Base-by-base conservation (phyloP, 805 yeast genomes). In the Scheffersomyces spartinae region DNA sequence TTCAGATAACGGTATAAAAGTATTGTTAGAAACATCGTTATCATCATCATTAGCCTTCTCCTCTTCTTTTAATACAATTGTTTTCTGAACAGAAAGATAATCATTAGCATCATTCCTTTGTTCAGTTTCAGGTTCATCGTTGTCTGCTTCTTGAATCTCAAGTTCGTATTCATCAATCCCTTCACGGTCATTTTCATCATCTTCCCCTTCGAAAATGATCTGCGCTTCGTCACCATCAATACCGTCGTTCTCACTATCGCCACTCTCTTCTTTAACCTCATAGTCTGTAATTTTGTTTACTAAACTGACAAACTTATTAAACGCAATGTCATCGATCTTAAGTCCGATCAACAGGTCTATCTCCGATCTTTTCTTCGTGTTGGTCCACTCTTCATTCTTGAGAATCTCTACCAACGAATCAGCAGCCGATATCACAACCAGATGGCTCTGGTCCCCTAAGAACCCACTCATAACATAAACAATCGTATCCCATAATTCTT, bases 381-480 rank as follows among this genome's bases (percentile, higher is more conserved):
- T 73, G 1, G 60, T 47, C 1, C 49, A 29, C 1, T 48, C 54
- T 2, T 61, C 72, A 26, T 61, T 57, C 37, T 68, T 73, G 31
- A 79, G 39, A 1, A 65, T 49, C 34, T 68, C 77, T 20, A 82
- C 38, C 0, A 75, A 42, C 3, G 75, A 55, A 43, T 81, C 91
- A 2, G 83, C 71, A 4, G 85, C 81, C 3, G 91, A 76, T 12
- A 73, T 45, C 2, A 84, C 62, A 2, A 74, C 68, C 21, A 73
- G 81, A 29, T 79, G 84, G 6, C 86, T 71, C n/a, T 81, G 69
- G 45, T 85, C 96, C 25, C 60, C 61, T 8, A 76, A 79, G 20
- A 80, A 49, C 10, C 61, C 55, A 3, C 53, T 45, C 5, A 67
- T 60, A 4, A 80, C 68, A 72, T 81, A 71, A 32, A 78, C 50